Conservation (phyloP, 2,329 filamentous ascomycete genomes). For the Sclerotinia trifoliorum region DNA sequence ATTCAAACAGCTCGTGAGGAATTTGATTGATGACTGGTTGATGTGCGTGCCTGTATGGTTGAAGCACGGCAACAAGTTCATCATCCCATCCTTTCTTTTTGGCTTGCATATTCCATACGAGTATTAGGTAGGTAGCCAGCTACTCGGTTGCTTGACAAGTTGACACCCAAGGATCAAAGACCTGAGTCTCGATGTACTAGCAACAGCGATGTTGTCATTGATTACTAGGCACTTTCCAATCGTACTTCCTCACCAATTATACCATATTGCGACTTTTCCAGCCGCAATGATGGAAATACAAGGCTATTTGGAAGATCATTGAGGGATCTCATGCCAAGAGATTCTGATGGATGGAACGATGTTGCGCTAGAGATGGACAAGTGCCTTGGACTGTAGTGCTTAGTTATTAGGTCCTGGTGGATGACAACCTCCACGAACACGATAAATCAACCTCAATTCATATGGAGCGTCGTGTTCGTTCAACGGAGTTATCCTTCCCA, state of each 20-base stretch:
- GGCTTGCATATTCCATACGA: not conserved
- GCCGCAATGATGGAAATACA: slow-evolving; percentile 17
- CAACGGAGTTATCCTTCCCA: not conserved
- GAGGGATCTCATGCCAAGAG: not conserved
- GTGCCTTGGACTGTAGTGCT: not conserved
- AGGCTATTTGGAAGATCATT: not conserved
- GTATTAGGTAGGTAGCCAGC: not conserved
- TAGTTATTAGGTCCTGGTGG: not conserved
- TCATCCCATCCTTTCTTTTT: not conserved
- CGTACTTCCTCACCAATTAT: not conserved
- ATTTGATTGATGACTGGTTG: not conserved
- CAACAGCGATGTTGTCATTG: not conserved
- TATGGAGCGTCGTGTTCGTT: not conserved
- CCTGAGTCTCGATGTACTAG: too few relatives aligned
- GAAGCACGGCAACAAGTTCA: slow-evolving; percentile 1
- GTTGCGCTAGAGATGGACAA: not conserved
- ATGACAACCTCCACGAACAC: not conserved
- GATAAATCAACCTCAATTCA: not conserved
- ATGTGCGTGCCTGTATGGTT: not conserved
- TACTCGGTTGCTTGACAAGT: not conserved
- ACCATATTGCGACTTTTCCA: slow-evolving; percentile 5
- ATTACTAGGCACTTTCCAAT: not conserved
- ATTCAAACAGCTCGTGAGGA: not conserved
- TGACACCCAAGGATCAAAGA: too few relatives aligned
- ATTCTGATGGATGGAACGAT: not conserved